Conservation (phyloP, 2,329 filamentous ascomycete species). For the Aureobasidium sp. region DNA sequence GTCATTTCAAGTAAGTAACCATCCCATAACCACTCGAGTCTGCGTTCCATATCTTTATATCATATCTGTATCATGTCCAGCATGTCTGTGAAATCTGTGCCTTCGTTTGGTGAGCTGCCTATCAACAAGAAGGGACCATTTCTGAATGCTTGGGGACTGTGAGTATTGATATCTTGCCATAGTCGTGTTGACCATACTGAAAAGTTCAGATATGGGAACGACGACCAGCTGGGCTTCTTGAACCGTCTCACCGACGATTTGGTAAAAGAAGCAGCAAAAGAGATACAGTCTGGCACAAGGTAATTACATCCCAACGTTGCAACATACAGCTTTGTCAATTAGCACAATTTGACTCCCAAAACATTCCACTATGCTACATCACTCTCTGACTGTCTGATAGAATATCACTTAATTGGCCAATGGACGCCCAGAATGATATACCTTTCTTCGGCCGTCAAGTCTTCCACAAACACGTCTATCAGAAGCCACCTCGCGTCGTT, state of each 20-base stretch:
- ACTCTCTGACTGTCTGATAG: constrained; percentile 24
- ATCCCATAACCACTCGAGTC: background rate
- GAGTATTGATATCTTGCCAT: constrained; percentile 5
- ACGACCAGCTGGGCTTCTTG: constrained; percentile 54
- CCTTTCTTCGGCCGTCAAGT: constrained; percentile 51
- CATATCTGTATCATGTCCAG: background rate
- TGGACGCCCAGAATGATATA: constrained; percentile 47
- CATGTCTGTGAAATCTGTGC: constrained; percentile 27
- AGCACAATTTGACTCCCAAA: background rate
- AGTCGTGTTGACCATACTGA: background rate
- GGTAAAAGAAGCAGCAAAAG: constrained; percentile 40
- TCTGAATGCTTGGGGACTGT: constrained; percentile 35
- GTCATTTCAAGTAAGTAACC: background rate
- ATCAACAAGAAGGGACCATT: constrained; percentile 42
- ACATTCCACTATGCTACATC: background rate
- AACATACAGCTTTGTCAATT: background rate
- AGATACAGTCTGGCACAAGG: constrained; percentile 47
- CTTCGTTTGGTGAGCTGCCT: constrained; percentile 43
- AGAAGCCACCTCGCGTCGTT: constrained; percentile 46
- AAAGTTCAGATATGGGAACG: constrained; percentile 48
- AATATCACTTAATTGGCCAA: constrained; percentile 54
- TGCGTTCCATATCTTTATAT: background rate
- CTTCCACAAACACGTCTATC: constrained; percentile 49
- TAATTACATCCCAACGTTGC: background rate
- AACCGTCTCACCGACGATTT: constrained; percentile 53